These are phyloP conservation scores for Chromera velia DNA, from an alignment of 73 alveolate genomes.

Conservation along the genomic window DNA sequence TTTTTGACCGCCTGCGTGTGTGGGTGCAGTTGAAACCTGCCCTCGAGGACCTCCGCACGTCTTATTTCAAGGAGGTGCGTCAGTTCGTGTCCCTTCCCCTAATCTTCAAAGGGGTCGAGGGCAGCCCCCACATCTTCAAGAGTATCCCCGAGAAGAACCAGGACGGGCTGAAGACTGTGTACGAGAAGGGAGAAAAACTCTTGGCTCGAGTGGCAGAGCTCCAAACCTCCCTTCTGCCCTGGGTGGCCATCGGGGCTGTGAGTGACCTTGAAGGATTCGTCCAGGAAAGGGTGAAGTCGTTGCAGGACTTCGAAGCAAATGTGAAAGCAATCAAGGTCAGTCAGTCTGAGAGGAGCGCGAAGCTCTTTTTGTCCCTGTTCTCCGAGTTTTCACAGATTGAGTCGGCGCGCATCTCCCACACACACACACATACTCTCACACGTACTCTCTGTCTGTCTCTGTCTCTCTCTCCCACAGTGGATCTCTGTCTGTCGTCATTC, in stretches of 20 bases:
- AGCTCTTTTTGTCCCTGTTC: too few relatives aligned
- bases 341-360: too few relatives aligned
- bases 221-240: constrained; percentile 47
- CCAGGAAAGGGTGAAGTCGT: constrained; percentile 86
- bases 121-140: constrained; percentile 85
- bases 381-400: too few relatives aligned
- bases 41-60: constrained; percentile 85
- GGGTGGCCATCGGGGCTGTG: constrained; percentile 70
- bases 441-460: too few relatives aligned
- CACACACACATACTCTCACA: not conserved
- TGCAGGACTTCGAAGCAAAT: constrained; percentile 90
- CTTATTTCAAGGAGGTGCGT: constrained; percentile 76
- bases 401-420: too few relatives aligned
- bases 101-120: constrained; percentile 89
- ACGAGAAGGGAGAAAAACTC: constrained; percentile 81
- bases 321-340: constrained; percentile 79
- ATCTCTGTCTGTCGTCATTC: too few relatives aligned
- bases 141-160: constrained; percentile 92
- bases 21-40: constrained; percentile 92
- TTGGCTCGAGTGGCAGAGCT: constrained; percentile 34
- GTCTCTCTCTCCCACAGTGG: too few relatives aligned
- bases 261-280: constrained; percentile 73
- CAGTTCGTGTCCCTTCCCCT: constrained; percentile 81
- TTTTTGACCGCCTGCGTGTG: too few relatives aligned
- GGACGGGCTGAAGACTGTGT: constrained; percentile 77